A percentile compares a stretch with the other conserved stretches of the same genome.
Conservation (phyloP, 176 grass and related monocot species). For the Ensete ventricosum region DNA sequence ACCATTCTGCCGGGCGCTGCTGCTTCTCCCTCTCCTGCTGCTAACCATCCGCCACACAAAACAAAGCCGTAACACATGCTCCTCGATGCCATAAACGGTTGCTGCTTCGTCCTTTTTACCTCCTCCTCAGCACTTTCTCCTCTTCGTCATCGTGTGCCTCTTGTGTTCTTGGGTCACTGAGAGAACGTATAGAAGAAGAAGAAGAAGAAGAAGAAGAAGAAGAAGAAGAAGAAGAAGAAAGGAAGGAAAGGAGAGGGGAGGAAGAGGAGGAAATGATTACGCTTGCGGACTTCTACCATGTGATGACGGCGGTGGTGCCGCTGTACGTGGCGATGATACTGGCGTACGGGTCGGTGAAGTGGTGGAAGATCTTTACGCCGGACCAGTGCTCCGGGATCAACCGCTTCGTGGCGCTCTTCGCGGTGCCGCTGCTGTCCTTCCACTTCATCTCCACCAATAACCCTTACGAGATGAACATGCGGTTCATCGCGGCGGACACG, state of each 20-base stretch:
- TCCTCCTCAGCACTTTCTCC: conserved; percentile 8
- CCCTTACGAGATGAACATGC: conserved; percentile 92
- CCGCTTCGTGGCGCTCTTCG: conserved; percentile 97
- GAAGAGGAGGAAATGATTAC: conserved; percentile 61
- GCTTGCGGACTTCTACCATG: conserved; percentile 69
- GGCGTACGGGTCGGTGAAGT: conserved; percentile 88
- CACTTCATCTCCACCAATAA: conserved; percentile 98
- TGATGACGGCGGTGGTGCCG: conserved; percentile 99
- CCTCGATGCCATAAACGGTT: conserved; percentile 14
- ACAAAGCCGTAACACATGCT: conserved; percentile 76
- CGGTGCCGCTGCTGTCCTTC: conserved; percentile 93
- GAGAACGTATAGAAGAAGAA: too few species aligned
- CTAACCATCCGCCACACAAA: conserved; percentile 33
- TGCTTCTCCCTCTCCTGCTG: neutral
- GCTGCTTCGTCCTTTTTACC: conserved; percentile 18
- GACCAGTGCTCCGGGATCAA: conserved; percentile 99
- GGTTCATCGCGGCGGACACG: conserved; percentile 96
- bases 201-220: neutral
- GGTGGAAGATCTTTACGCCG: conserved; percentile 97
- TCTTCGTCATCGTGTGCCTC: neutral
- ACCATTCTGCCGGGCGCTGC: conserved; percentile 2
- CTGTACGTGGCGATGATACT: conserved; percentile 98
- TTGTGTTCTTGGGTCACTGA: neutral
- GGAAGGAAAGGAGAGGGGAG: too few species aligned
- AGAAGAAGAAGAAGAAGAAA: neutral